Conservation (phyloP, 345 rosid genomes). For the Iberis pinnata region DNA sequence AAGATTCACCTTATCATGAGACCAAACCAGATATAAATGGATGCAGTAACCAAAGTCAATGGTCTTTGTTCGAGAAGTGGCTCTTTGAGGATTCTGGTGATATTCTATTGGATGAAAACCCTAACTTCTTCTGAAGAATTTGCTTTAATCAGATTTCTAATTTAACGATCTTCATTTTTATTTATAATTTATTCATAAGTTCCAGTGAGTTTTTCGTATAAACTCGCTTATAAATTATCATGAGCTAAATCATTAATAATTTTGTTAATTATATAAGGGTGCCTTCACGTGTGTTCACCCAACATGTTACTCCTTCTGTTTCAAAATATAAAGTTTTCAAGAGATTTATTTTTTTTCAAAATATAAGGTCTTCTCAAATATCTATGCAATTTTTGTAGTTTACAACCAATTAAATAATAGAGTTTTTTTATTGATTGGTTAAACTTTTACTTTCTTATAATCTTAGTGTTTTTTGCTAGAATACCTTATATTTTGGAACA, state of each 20-base stretch:
- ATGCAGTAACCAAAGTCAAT: conserved; percentile 31
- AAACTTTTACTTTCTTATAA: no score
- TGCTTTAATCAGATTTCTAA: conserved; percentile 8
- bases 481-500: no score
- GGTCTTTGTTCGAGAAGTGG: conserved; percentile 67
- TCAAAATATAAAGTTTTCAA: no score
- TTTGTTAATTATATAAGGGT: conserved; percentile 16
- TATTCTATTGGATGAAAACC: conserved; percentile 40
- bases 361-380: no score
- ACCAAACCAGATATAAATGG: conserved; percentile 35
- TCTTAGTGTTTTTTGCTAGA: no score
- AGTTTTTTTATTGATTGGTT: no score
- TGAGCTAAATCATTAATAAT: conserved; percentile 18
- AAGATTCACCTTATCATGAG: conserved; percentile 41
- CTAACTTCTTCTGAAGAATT: conserved; percentile 36
- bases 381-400: no score
- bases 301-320: no score
- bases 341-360: no score
- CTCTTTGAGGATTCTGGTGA: conserved; percentile 55
- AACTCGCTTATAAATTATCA: conserved; percentile 18
- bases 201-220: conserved; percentile 2
- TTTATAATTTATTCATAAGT: no score
- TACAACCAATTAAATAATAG: no score
- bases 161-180: background rate
- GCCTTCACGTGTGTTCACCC: no score